Percentiles rank a stretch among this genome's conserved stretches.
These are phyloP conservation scores for Cryptosporidium sp. DNA, from an alignment of 169 alveolate species.

Conservation along the genomic window DNA sequence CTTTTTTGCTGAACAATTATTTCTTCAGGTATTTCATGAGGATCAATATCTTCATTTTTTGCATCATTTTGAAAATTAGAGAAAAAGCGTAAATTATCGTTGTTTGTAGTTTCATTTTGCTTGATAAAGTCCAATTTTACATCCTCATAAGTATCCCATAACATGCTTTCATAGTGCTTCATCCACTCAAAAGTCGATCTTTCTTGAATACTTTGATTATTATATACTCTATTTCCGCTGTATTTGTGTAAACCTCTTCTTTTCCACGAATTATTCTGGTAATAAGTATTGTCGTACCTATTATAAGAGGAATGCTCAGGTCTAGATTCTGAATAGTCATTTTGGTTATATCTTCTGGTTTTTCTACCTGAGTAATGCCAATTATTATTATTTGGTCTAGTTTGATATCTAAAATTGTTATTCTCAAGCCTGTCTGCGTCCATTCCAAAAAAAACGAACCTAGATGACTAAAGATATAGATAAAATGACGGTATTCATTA, in stretches of 20 bases:
- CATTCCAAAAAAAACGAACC: not conserved
- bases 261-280: constrained; percentile 4
- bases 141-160: constrained; percentile 64
- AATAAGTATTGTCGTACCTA: not conserved
- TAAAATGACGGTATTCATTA: not conserved
- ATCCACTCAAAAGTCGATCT: constrained; percentile 18
- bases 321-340: not conserved
- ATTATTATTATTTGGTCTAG: not conserved
- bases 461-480: not conserved
- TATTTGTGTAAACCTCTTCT: constrained; percentile 2
- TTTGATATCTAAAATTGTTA: constrained; percentile 9
- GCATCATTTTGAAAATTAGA: not conserved
- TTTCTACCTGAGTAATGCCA: not conserved
- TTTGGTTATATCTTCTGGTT: not conserved
- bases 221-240: not conserved
- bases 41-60: not conserved
- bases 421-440: not conserved
- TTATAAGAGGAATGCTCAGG: not conserved
- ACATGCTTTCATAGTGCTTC: not conserved
- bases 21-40: not conserved
- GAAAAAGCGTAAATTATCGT: not conserved
- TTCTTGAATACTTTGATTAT: not conserved
- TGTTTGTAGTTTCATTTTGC: not conserved
- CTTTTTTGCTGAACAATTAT: constrained; percentile 22
- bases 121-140: constrained; percentile 8